A percentile compares a stretch with the other conserved stretches of the same genome.
Conservation (phyloP, 805 yeast species). For the Cyberlindnera bimundalis region DNA sequence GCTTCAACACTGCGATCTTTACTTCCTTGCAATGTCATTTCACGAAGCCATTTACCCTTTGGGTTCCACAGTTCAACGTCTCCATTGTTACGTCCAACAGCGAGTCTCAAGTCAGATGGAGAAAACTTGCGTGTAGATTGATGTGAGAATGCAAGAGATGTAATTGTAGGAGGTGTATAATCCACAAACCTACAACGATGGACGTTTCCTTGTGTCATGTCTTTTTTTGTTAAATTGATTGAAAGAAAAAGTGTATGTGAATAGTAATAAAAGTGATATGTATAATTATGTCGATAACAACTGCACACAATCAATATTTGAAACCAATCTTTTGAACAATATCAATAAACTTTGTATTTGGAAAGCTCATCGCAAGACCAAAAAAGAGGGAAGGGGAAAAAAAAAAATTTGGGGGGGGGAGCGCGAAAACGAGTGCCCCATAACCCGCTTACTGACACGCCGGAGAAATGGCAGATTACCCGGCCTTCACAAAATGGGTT, state of each 20-base stretch:
- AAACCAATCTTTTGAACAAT: not conserved
- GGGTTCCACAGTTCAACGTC: slow-evolving; percentile 97
- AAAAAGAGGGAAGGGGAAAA: no score
- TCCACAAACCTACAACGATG: slow-evolving; percentile 94
- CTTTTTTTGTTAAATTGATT: not conserved
- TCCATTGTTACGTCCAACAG: slow-evolving; percentile 92
- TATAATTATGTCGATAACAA: no score
- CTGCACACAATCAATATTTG: no score
- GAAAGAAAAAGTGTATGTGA: not conserved
- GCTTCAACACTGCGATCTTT: slow-evolving; percentile 86
- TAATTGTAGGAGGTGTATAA: slow-evolving; percentile 77
- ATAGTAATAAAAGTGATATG: no score
- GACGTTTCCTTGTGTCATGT: slow-evolving; percentile 30
- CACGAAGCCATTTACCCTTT: slow-evolving; percentile 75
- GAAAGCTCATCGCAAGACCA: slow-evolving; percentile 14
- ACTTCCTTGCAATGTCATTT: slow-evolving; percentile 70
- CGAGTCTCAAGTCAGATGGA: slow-evolving; percentile 64
- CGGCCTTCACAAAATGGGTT: slow-evolving; percentile 1
- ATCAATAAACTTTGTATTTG: not conserved
- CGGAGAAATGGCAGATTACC: slow-evolving; percentile 10
- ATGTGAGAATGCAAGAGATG: slow-evolving; percentile 77
- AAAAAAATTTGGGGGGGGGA: slow-evolving; percentile 3
- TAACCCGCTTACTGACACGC: slow-evolving; percentile 1
- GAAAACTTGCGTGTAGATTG: slow-evolving; percentile 44
- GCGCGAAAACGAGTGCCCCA: not conserved